Evolutionary conservation across 2,329 filamentous ascomycete genomes (phyloP).

Genomic region (Ophiostoma montium): DNA sequence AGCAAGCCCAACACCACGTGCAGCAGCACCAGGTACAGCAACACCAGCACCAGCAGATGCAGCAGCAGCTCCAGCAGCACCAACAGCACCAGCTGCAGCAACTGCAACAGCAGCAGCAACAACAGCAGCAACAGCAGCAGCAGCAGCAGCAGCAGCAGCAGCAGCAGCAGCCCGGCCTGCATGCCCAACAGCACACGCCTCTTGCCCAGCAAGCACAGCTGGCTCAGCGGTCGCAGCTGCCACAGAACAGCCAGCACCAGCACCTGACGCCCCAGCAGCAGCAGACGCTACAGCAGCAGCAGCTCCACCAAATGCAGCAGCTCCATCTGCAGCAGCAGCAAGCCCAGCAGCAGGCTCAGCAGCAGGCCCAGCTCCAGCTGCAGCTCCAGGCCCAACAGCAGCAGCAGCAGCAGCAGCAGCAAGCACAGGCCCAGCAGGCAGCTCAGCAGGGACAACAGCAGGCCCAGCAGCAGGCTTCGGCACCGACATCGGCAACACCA

Average conservation of each 20-base stretch:
- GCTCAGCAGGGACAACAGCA: conserved; percentile 26
- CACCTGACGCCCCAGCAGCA: conserved; percentile 16
- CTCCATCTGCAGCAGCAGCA: conserved; percentile 19
- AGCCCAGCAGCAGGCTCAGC: conserved; percentile 41
- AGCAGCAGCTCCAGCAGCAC: conserved; percentile 45
- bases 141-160: conserved; percentile 37
- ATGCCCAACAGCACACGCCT: conserved; percentile 1
- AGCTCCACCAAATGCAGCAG: conserved; percentile 12
- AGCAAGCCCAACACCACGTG: conserved; percentile 46
- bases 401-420: conserved; percentile 13
- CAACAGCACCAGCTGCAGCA: conserved; percentile 30
- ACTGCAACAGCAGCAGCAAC: conserved; percentile 15
- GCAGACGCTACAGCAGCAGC: conserved; percentile 26
- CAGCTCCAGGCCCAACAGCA: conserved; percentile 19
- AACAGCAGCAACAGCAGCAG: conserved; percentile 28
- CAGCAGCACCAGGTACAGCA: conserved; percentile 16
- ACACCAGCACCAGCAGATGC: conserved; percentile 40
- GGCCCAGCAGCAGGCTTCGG: conserved; percentile 16
- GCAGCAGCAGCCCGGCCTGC: not conserved
- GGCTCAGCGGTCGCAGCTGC: conserved; percentile 6
- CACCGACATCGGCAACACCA: conserved; percentile 15
- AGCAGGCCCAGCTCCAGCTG: conserved; percentile 16
- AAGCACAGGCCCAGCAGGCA: conserved; percentile 19
- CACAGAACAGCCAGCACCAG: conserved; percentile 1
- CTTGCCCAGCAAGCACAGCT: conserved; percentile 11